Percentiles rank a stretch among this genome's conserved stretches.
These are phyloP conservation scores for Cucumis sativus DNA, from an alignment of 306 rosid genomes.

Conservation along the genomic window DNA sequence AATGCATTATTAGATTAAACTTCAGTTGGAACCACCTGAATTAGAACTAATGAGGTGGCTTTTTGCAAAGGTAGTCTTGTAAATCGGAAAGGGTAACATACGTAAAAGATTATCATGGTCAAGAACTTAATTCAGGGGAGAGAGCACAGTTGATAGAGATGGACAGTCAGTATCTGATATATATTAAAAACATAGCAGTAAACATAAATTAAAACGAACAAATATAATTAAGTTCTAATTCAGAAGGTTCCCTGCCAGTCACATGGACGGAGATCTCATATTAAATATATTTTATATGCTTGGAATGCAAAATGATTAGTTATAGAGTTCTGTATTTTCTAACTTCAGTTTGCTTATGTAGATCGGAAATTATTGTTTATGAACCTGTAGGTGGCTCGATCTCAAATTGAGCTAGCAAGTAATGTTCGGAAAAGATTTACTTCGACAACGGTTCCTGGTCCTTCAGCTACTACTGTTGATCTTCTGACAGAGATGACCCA, in stretches of 20 bases:
- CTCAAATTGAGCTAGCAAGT: conserved; percentile 46
- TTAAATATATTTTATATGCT: background rate
- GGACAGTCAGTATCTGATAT: too few species aligned
- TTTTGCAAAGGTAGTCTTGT: background rate
- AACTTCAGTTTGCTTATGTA: background rate
- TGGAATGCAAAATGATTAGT: background rate
- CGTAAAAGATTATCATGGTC: background rate
- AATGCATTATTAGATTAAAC: background rate
- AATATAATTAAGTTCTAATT: too few species aligned
- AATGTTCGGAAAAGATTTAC: conserved; percentile 37
- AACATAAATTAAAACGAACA: too few species aligned
- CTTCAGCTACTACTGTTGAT: conserved; percentile 10
- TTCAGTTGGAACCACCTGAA: background rate
- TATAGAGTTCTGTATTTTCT: background rate
- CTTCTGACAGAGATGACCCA: conserved; percentile 28
- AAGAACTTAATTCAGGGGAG: background rate
- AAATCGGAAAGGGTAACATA: background rate
- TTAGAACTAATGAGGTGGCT: background rate
- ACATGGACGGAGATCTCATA: background rate
- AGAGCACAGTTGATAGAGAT: background rate
- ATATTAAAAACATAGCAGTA: too few species aligned
- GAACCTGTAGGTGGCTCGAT: conserved; percentile 46
- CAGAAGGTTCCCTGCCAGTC: background rate
- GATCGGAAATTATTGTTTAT: background rate
- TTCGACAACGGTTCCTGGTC: conserved; percentile 3